Evolutionary conservation across 768 basidiomycete species (phyloP).

Genomic region (Leccinum disarticulatum): DNA sequence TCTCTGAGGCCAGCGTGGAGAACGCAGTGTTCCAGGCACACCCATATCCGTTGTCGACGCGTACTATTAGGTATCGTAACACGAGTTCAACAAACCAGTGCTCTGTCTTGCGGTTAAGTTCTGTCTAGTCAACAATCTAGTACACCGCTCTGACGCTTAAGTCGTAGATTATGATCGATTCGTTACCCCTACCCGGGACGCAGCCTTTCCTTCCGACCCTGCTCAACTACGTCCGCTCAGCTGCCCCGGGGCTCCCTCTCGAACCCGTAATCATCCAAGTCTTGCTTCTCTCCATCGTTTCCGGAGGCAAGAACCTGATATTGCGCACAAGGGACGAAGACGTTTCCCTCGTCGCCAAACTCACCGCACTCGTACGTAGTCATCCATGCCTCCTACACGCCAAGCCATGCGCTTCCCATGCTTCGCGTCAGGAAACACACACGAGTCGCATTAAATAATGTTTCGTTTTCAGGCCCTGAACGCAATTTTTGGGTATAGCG

Average conservation of each 20-base stretch:
- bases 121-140: not conserved
- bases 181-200: constrained; percentile 41
- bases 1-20: not conserved
- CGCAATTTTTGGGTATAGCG: constrained; percentile 56
- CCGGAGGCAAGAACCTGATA: constrained; percentile 62
- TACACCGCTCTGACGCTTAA: not conserved
- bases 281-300: constrained; percentile 61
- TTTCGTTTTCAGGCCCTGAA: constrained; percentile 49
- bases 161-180: constrained; percentile 17
- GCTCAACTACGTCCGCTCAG: constrained; percentile 45
- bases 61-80: not conserved
- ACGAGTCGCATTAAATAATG: constrained; percentile 4
- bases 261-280: constrained; percentile 67
- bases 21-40: not conserved
- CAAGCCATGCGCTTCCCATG: constrained; percentile 7
- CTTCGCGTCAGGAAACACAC: not conserved
- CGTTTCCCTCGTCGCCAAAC: constrained; percentile 53
- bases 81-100: constrained; percentile 24
- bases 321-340: constrained; percentile 68
- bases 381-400: constrained; percentile 2
- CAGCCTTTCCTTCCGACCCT: constrained; percentile 51
- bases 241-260: constrained; percentile 49
- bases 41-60: not conserved
- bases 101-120: constrained; percentile 4
- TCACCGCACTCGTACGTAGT: constrained; percentile 52